These are phyloP conservation scores for Trametes sp. DNA, from an alignment of 1,284 basidiomycete species.

Conservation along the genomic window DNA sequence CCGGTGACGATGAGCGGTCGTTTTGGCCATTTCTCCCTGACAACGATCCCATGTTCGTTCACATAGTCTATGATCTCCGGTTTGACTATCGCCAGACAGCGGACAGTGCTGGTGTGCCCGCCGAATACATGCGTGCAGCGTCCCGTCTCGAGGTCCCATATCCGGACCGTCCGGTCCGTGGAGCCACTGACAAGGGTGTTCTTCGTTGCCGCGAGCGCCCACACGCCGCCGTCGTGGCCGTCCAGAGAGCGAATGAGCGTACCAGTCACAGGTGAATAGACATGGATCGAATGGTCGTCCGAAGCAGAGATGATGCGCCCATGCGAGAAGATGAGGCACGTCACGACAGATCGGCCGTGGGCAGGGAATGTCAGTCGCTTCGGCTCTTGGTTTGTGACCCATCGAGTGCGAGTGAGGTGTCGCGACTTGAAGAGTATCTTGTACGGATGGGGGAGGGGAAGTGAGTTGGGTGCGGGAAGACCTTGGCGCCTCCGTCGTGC, in stretches of 20 bases:
- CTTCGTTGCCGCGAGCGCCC: constrained; percentile 87
- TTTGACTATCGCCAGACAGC: constrained; percentile 90
- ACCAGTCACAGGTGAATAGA: constrained; percentile 87
- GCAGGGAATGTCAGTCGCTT: constrained; percentile 85
- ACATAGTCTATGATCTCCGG: constrained; percentile 82
- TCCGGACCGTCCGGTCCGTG: constrained; percentile 92
- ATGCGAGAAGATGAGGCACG: constrained; percentile 91
- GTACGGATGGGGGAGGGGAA: constrained; percentile 81
- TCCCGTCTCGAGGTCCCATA: constrained; percentile 88
- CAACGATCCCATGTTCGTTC: constrained; percentile 61
- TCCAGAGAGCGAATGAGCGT: constrained; percentile 76
- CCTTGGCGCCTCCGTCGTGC: constrained; percentile 60
- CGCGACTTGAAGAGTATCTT: constrained; percentile 89
- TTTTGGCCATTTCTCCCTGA: constrained; percentile 83
- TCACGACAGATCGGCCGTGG: constrained; percentile 90
- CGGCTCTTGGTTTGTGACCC: constrained; percentile 77
- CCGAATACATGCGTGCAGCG: constrained; percentile 90
- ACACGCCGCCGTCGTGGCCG: constrained; percentile 95
- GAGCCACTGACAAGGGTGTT: constrained; percentile 92
- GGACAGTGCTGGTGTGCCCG: constrained; percentile 93
- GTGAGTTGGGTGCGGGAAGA: constrained; percentile 50
- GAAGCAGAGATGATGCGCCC: constrained; percentile 95
- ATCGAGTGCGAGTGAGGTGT: constrained; percentile 78
- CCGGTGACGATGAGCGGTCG: constrained; percentile 92
- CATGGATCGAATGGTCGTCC: constrained; percentile 92